Conservation (phyloP, 73 alveolate species). For the Paramecium biaurelia region DNA sequence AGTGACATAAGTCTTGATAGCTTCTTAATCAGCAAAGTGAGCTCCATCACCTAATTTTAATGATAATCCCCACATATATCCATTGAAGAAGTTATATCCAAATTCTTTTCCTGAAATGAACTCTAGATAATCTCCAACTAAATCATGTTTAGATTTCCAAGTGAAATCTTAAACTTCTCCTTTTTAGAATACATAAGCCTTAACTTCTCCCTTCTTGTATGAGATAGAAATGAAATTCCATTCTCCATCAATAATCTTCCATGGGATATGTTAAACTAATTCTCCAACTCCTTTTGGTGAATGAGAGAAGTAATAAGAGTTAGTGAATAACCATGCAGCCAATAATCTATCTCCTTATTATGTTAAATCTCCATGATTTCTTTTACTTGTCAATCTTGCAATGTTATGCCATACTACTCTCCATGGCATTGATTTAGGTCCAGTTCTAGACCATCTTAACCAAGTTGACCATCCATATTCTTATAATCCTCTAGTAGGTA, state of each 20-base stretch:
- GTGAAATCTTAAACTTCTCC: background rate
- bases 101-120: conserved; percentile 7
- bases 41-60: conserved; percentile 50
- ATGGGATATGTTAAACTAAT: background rate
- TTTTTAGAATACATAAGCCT: background rate
- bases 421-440: background rate
- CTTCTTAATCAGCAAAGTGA: background rate
- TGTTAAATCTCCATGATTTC: conserved; percentile 9
- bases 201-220: background rate
- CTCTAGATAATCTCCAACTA: background rate
- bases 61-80: background rate
- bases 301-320: background rate
- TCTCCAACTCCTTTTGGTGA: conserved; percentile 11
- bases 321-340: background rate
- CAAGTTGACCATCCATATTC: conserved; percentile 53
- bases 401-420: conserved; percentile 1
- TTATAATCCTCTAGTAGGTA: background rate
- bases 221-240: conserved; percentile 36
- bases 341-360: conserved; percentile 30
- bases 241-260: conserved; percentile 7
- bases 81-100: background rate
- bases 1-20: background rate
- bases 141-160: conserved; percentile 3
- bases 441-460: conserved; percentile 52
- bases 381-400: conserved; percentile 20